Percentiles rank a stretch among this genome's conserved stretches.
phyloP scores from a whole-genome alignment of 306 rosid genomes.

The Rosa persica region DNA sequence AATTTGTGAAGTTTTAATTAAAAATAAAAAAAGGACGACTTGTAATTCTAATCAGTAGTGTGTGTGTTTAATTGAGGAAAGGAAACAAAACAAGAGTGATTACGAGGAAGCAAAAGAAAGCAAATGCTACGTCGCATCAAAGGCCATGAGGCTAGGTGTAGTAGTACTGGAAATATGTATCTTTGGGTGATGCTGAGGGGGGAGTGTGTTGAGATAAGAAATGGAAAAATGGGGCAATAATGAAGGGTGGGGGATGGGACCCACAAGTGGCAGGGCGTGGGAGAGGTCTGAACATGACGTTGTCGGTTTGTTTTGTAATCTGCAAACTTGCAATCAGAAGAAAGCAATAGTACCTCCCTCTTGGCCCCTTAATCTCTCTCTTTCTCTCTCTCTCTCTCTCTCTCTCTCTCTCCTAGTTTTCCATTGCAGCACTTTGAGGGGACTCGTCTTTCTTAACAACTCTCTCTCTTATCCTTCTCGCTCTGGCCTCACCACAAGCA shows the following conservation, averaged over 20 bases:
- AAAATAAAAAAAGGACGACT: no score
- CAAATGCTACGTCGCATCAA: slow-evolving; percentile 24
- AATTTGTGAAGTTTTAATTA: background rate
- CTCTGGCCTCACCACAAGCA: slow-evolving; percentile 56
- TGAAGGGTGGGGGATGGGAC: slow-evolving; percentile 42
- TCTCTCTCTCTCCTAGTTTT: background rate
- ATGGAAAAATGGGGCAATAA: slow-evolving; percentile 41
- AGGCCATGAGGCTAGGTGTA: background rate
- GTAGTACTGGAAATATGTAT: slow-evolving; percentile 24
- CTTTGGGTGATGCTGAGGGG: slow-evolving; percentile 19
- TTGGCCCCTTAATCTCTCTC: slow-evolving; percentile 16
- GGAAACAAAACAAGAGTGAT: slow-evolving; percentile 15
- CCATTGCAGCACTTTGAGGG: slow-evolving; percentile 12
- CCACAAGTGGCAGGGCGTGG: slow-evolving; percentile 66
- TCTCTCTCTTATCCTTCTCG: slow-evolving; percentile 19
- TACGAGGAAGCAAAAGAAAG: background rate
- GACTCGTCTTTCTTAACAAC: background rate
- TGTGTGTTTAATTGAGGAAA: slow-evolving; percentile 31
- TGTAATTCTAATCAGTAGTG: background rate
- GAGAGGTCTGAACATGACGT: slow-evolving; percentile 66
- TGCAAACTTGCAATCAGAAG: slow-evolving; percentile 11
- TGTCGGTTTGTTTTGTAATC: slow-evolving; percentile 58
- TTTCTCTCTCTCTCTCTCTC: background rate
- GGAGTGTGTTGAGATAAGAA: slow-evolving; percentile 27
- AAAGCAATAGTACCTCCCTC: background rate